These are phyloP conservation scores for Hansenula anomala DNA, from an alignment of 1,139 yeast genomes.

Conservation along the genomic window DNA sequence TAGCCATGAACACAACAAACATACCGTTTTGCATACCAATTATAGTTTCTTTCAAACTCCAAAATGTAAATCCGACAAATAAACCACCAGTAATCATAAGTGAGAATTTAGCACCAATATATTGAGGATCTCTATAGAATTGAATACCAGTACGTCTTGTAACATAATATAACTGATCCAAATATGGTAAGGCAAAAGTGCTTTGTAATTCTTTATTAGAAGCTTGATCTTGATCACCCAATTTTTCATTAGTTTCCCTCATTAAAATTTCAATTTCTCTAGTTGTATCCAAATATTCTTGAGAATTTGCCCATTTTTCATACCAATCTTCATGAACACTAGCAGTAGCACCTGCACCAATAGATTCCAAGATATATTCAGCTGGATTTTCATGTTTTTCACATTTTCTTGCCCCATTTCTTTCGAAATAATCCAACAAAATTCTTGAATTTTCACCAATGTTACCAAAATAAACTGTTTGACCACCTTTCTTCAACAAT, in stretches of 20 bases:
- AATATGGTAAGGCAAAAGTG: slow-evolving; percentile 30
- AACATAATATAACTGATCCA: slow-evolving; percentile 27
- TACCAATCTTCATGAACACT: slow-evolving; percentile 37
- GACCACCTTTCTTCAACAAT: slow-evolving; percentile 39
- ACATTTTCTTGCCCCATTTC: slow-evolving; percentile 38
- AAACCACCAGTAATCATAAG: slow-evolving; percentile 38
- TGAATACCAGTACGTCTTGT: slow-evolving; percentile 28
- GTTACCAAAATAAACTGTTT: slow-evolving; percentile 56
- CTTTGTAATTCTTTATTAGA: slow-evolving; percentile 28
- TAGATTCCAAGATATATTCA: slow-evolving; percentile 54
- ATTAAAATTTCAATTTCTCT: slow-evolving; percentile 22
- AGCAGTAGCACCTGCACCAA: slow-evolving; percentile 60
- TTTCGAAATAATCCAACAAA: slow-evolving; percentile 46
- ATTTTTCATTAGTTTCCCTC: neutral
- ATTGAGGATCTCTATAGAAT: slow-evolving; percentile 36
- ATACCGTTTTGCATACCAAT: slow-evolving; percentile 48
- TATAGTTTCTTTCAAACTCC: slow-evolving; percentile 41
- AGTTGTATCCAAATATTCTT: slow-evolving; percentile 23
- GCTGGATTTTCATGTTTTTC: slow-evolving; percentile 48
- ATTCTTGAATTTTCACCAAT: slow-evolving; percentile 46
- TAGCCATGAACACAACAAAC: slow-evolving; percentile 45
- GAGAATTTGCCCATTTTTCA: slow-evolving; percentile 39
- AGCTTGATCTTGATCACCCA: neutral
- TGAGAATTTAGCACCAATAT: slow-evolving; percentile 32
- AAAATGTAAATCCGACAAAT: slow-evolving; percentile 51